Evolutionary conservation across 1,139 yeast species (phyloP), one percentile per base, ranked within the genome.

Genomic region (Geotrichum macrosporum): DNA sequence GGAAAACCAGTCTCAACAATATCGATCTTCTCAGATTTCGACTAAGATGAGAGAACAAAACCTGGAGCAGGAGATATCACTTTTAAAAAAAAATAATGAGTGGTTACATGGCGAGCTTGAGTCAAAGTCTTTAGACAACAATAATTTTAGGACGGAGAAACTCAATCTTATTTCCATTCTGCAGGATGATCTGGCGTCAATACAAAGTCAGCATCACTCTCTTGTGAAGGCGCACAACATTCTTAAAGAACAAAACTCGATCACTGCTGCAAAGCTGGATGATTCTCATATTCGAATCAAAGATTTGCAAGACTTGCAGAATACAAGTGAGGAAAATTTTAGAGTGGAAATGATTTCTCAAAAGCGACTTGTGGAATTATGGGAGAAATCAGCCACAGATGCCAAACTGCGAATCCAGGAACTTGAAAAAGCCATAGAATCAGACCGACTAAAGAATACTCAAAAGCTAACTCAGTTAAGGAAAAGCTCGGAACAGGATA

Each of bases 291-390:
- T 67, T 4, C 67, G 72, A 47, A 57, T 74, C 19, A 75, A 76
- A 47, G 70, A 72, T 19, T 59, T 80, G 15, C 78, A 75, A 43
- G 77, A 73, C 48, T 70, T 73, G 39, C 60, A 72, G 5, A 65
- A 75, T 1, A 57, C 69, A 6, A 71, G 72, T 21, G 78, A 76
- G 42, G 76, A 77, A 30, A 78, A 76, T 35, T 80, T 78, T 56
- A 65, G 78, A 37, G 76, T 75, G 45, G 95, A 86, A 57, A 69
- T 84, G 59, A 66, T 77, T 2, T 67, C 78, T 33, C 87, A 83
- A 60, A 80, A 81, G 50, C 78, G 84, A 41, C 66, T 81, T 32
- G 70, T 79, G 1, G 78, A 76, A 37, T 69, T 84, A 16, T 71
- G 85, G 52, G 79, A 81, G 47, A 77, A 70, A 35, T 68, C 80